phyloP scores from a whole-genome alignment of 805 yeast genomes.

The Lachancea fermentati region DNA sequence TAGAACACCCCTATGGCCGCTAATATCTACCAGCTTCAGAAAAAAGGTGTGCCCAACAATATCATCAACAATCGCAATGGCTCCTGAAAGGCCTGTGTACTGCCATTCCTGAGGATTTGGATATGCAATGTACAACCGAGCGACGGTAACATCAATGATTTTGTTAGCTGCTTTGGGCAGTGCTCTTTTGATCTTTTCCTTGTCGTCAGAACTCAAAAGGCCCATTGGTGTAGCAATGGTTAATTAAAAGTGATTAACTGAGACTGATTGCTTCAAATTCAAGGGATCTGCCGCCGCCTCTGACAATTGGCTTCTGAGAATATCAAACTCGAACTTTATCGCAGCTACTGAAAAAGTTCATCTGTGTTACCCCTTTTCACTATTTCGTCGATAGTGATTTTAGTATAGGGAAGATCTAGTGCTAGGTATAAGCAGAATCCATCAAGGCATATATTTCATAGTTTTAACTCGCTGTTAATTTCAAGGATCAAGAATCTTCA shows the following conservation, averaged over 20 bases:
- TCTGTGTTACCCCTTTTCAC: slow-evolving; percentile 1
- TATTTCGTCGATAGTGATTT: not conserved
- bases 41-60: slow-evolving; percentile 91
- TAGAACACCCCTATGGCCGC: slow-evolving; percentile 76
- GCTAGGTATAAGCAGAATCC: no score
- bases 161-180: slow-evolving; percentile 86
- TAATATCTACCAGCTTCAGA: slow-evolving; percentile 79
- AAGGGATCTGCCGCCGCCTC: no score
- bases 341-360: not conserved
- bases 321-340: not conserved
- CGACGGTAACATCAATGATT: slow-evolving; percentile 84
- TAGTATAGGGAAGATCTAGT: not conserved
- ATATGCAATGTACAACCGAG: slow-evolving; percentile 81
- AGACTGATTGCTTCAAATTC: no score
- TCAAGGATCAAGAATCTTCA: no score
- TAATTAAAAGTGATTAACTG: no score
- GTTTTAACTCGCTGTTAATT: no score
- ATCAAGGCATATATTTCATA: no score
- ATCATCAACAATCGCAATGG: slow-evolving; percentile 82
- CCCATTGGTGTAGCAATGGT: slow-evolving; percentile 28
- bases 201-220: slow-evolving; percentile 52
- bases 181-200: slow-evolving; percentile 83
- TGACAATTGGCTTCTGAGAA: no score
- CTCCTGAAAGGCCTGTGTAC: slow-evolving; percentile 86
- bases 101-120: slow-evolving; percentile 80